Percentiles rank a stretch among this genome's conserved stretches.
These are phyloP conservation scores for Penstemon davidsonii DNA, from an alignment of 257 asterid genomes.

Conservation along the genomic window DNA sequence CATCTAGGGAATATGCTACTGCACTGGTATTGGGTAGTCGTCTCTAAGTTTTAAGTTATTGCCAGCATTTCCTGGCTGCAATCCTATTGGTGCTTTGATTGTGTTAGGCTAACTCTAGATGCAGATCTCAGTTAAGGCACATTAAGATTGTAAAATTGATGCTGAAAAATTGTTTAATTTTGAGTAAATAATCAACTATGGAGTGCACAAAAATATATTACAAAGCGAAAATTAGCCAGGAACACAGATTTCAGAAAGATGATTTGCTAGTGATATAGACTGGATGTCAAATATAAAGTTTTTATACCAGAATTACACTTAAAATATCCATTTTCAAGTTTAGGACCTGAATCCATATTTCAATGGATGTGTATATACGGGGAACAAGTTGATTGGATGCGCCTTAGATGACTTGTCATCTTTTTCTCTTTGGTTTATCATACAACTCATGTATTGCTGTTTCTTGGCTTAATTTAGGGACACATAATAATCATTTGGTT, in stretches of 20 bases:
- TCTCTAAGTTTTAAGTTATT: background rate
- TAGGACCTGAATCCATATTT: background rate
- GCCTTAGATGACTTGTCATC: background rate
- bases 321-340: slow-evolving; percentile 7
- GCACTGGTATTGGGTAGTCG: background rate
- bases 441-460: background rate
- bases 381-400: background rate
- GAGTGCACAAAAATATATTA: background rate
- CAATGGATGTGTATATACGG: background rate
- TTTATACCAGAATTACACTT: background rate
- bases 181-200: background rate
- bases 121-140: background rate
- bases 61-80: background rate
- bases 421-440: background rate
- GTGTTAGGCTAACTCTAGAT: background rate
- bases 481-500: background rate
- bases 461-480: slow-evolving; percentile 13
- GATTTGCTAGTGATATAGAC: background rate
- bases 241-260: background rate
- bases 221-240: background rate
- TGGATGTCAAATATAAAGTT: background rate
- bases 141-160: background rate
- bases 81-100: background rate
- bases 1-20: background rate
- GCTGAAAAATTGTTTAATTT: background rate